Base-by-base conservation (phyloP, 2,329 filamentous ascomycete genomes). In the Colletotrichum horii region DNA sequence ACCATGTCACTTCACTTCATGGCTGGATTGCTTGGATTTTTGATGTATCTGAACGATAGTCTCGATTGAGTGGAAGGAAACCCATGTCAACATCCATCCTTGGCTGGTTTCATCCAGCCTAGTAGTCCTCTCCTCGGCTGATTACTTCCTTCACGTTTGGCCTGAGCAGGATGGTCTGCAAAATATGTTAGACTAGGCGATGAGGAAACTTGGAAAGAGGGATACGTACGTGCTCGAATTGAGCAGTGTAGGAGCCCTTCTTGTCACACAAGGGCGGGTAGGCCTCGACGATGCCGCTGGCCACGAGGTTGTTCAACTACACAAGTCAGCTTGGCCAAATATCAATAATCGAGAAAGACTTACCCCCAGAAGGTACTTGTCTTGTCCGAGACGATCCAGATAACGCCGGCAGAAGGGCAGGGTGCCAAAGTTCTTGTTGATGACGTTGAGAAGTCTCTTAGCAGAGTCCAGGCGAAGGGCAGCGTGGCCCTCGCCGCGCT, bases 351-450 rank as follows among this genome's bases (percentile, higher is more conserved):
- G 12, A 4, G n/a, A 12, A 2, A 58, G 26, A 85, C 93, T 84
- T 88, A 96, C 94, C 61, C 96, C 96, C 9, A 98, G 89, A 48
- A 98, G 90, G 83, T 98, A 98, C 85, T 98, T 98, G 77, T 98
- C 95, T 84, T 97, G 95, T 30, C 96, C 96, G n/a, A 98, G 86
- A 70, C 96, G 93, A 85, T 98, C 96, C 76, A 98, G 89, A 83
- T 98, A 98, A 79, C 96, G 92, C 78, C 96, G 91, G 85, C 95
- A 98, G 85, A 96, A 98, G 3, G 96, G 96, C 79, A 98, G 86
- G 2, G 96, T 98, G 78, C 95, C 95, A 84, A 98, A 98, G 86
- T 98, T 98, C 90, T 98, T 98, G 87, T 95, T 97, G 84, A 98
- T 98, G 36, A 95, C 93, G 80, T 91, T 97, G 79, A 98, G 89